phyloP scores from a whole-genome alignment of 1,284 basidiomycete genomes.

The Phaffia rhodozyma region DNA sequence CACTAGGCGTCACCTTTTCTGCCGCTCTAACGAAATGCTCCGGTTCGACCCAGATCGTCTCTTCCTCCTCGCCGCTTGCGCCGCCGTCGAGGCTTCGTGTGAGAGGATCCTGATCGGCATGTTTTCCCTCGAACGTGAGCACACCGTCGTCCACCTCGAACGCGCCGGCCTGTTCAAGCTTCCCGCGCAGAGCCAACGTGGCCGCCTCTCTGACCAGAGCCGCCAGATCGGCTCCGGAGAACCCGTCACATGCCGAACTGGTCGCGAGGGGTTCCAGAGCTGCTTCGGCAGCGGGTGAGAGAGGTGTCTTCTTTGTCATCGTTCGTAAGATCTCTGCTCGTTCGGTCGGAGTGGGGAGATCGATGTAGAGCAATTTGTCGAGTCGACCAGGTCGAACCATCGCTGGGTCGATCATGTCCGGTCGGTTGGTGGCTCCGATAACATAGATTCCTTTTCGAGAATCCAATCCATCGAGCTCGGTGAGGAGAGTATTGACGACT shows the following conservation, averaged over 20 bases:
- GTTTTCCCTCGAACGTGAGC: constrained; percentile 21
- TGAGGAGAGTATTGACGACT: constrained; percentile 95
- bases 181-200: constrained; percentile 62
- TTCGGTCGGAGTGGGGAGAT: constrained; percentile 65
- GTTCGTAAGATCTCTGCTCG: constrained; percentile 76
- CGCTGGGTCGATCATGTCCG: constrained; percentile 97
- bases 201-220: constrained; percentile 82
- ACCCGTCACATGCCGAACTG: constrained; percentile 59
- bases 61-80: constrained; percentile 4
- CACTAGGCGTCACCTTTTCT: constrained; percentile 76
- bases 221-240: constrained; percentile 80
- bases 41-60: constrained; percentile 39
- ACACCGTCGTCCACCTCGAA: constrained; percentile 41
- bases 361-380: constrained; percentile 94
- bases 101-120: constrained; percentile 28
- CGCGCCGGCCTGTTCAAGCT: constrained; percentile 50
- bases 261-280: constrained; percentile 29
- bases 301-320: constrained; percentile 55
- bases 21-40: constrained; percentile 65
- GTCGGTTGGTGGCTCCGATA: constrained; percentile 94
- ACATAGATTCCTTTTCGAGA: constrained; percentile 84
- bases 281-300: constrained; percentile 39
- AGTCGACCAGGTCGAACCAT: constrained; percentile 94
- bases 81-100: constrained; percentile 5
- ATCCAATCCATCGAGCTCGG: constrained; percentile 90